Percentiles rank a stretch among this genome's conserved stretches.
Evolutionary conservation across 495 filamentous ascomycete species (phyloP).

Genomic region (Chaetomium fimeti): DNA sequence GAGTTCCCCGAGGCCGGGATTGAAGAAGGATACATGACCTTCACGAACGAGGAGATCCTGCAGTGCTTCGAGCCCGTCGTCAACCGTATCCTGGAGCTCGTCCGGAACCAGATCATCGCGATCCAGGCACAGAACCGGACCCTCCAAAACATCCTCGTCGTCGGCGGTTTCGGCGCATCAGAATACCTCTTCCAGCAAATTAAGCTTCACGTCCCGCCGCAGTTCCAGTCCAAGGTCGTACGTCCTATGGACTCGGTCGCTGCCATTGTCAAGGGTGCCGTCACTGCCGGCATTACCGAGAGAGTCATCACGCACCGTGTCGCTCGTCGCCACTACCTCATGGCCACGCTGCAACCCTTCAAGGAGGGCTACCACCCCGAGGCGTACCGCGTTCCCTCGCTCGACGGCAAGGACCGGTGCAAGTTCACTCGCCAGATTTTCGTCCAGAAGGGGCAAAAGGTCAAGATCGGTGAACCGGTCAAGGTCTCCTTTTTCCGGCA

Average conservation of each 20-base stretch:
- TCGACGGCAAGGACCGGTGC: constrained; percentile 96
- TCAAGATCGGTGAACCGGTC: constrained; percentile 98
- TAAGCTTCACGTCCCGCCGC: constrained; percentile 76
- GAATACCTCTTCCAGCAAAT: constrained; percentile 81
- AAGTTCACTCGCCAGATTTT: constrained; percentile 99
- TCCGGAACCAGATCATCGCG: constrained; percentile 74
- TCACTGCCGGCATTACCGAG: constrained; percentile 91
- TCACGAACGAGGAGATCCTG: constrained; percentile 75
- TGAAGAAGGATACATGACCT: constrained; percentile 79
- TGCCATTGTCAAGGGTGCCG: constrained; percentile 73
- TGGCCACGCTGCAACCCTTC: constrained; percentile 98
- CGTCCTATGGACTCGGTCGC: constrained; percentile 76
- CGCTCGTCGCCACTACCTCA: constrained; percentile 96
- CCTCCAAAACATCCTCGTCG: constrained; percentile 70
- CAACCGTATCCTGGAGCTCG: constrained; percentile 70
- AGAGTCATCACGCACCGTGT: constrained; percentile 95
- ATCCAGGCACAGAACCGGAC: constrained; percentile 73
- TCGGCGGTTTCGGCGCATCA: constrained; percentile 72
- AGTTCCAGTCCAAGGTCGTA: constrained; percentile 76
- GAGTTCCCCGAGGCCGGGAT: constrained; percentile 75
- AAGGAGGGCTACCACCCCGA: constrained; percentile 98
- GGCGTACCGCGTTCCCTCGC: constrained; percentile 91
- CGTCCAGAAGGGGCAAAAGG: constrained; percentile 96
- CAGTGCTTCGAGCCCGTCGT: constrained; percentile 77
- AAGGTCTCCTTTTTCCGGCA: constrained; percentile 99